phyloP scores from a whole-genome alignment of 371 early-diverging fungal species.

The Smittium culicis region DNA sequence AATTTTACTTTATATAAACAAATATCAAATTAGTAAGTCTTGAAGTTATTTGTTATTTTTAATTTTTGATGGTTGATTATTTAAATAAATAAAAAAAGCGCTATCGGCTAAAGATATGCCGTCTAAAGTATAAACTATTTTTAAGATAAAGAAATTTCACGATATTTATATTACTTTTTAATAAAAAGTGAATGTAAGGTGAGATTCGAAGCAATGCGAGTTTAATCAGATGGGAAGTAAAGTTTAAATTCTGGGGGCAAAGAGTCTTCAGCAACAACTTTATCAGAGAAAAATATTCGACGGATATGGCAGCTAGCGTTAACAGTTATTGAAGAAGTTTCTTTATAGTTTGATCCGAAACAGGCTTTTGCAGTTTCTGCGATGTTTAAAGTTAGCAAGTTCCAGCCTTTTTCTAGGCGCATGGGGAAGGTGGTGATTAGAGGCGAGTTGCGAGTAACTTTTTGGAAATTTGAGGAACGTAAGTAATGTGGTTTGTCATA shows the following conservation, averaged over 20 bases:
- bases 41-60: no score
- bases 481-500: constrained; percentile 62
- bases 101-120: no score
- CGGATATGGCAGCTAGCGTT: constrained; percentile 85
- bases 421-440: constrained; percentile 86
- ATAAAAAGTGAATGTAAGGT: no score
- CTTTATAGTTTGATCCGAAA: constrained; percentile 79
- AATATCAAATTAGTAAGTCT: no score
- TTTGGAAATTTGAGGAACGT: constrained; percentile 84
- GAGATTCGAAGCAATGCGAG: no score
- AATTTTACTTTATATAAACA: no score
- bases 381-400: constrained; percentile 80
- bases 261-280: constrained; percentile 77
- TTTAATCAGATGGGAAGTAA: constrained; percentile 17
- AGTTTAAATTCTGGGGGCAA: constrained; percentile 85
- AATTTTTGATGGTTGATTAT: no score
- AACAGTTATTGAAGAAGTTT: constrained; percentile 72
- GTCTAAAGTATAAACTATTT: no score
- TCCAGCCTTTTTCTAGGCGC: constrained; percentile 91
- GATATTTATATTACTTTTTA: no score
- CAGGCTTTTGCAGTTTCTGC: constrained; percentile 70
- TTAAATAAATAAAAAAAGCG: no score
- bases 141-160: no score
- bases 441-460: constrained; percentile 67
- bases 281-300: constrained; percentile 80